These are phyloP conservation scores for Infundibulicybe gibba DNA, from an alignment of 768 basidiomycete genomes.

Conservation along the genomic window DNA sequence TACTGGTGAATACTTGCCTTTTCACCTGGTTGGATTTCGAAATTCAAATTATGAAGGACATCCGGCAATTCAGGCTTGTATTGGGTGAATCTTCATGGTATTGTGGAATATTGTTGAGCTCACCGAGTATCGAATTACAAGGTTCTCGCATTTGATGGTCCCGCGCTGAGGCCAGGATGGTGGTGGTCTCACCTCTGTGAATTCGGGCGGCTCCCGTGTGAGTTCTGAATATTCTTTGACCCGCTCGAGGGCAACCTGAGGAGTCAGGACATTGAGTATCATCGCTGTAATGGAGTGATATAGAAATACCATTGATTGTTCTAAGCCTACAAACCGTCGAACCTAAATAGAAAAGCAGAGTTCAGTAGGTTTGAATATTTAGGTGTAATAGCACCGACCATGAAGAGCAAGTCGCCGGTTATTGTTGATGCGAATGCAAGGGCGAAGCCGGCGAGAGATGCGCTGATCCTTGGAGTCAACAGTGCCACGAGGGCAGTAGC, in stretches of 20 bases:
- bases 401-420: slow-evolving; percentile 65
- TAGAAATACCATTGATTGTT: slow-evolving; percentile 80
- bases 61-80: slow-evolving; percentile 79
- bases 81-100: not conserved
- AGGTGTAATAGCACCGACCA: slow-evolving; percentile 32
- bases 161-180: slow-evolving; percentile 76
- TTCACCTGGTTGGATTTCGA: slow-evolving; percentile 69
- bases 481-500: slow-evolving; percentile 66
- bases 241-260: slow-evolving; percentile 78
- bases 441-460: slow-evolving; percentile 83
- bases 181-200: slow-evolving; percentile 80
- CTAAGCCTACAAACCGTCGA: slow-evolving; percentile 80
- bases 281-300: not conserved
- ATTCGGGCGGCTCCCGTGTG: slow-evolving; percentile 75
- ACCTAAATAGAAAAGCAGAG: slow-evolving; percentile 32
- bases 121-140: slow-evolving; percentile 78
- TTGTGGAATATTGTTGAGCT: slow-evolving; percentile 17
- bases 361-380: not conserved
- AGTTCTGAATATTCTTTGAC: slow-evolving; percentile 90
- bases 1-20: slow-evolving; percentile 45
- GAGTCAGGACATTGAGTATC: not conserved
- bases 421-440: slow-evolving; percentile 81
- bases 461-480: slow-evolving; percentile 66
- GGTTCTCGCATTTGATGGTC: slow-evolving; percentile 64
- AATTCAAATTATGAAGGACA: slow-evolving; percentile 78